Evolutionary conservation across 305 asterid genomes (phyloP).

Genomic region (Fraxinus latifolia): DNA sequence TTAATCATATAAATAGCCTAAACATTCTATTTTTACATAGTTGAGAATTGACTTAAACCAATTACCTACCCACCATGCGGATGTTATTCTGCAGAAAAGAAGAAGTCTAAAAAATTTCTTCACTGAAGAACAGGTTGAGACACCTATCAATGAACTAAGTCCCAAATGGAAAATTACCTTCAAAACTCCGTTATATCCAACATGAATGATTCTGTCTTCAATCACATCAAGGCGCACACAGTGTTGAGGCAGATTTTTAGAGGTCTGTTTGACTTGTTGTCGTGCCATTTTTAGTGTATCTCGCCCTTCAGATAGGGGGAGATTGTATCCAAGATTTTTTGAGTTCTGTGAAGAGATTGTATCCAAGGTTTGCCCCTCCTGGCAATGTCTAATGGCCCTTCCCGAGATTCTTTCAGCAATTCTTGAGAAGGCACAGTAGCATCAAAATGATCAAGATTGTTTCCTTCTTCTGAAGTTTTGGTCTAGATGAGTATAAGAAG

Average conservation of each 20-base stretch:
- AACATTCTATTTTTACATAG: neutral
- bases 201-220: slow-evolving; percentile 80
- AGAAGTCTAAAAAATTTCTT: slow-evolving; percentile 1
- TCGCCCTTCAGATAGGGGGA: slow-evolving; percentile 58
- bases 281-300: slow-evolving; percentile 54
- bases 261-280: slow-evolving; percentile 61
- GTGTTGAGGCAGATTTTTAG: slow-evolving; percentile 77
- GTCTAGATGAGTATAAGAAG: slow-evolving; percentile 61
- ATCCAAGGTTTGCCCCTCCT: slow-evolving; percentile 75
- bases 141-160: slow-evolving; percentile 20
- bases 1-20: neutral
- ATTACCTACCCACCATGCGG: slow-evolving; percentile 10
- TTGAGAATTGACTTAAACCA: neutral
- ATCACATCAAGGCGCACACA: slow-evolving; percentile 80
- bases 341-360: slow-evolving; percentile 63
- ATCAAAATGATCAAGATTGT: slow-evolving; percentile 78
- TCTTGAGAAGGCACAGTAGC: slow-evolving; percentile 67
- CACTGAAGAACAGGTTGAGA: slow-evolving; percentile 13
- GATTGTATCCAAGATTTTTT: slow-evolving; percentile 52
- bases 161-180: slow-evolving; percentile 48
- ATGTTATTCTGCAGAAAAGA: neutral
- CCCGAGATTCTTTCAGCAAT: slow-evolving; percentile 60
- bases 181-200: slow-evolving; percentile 74
- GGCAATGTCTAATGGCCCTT: slow-evolving; percentile 78
- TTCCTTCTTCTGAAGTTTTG: slow-evolving; percentile 73